phyloP scores from a whole-genome alignment of 1,139 yeast species.

The Diutina pseudorugosa region DNA sequence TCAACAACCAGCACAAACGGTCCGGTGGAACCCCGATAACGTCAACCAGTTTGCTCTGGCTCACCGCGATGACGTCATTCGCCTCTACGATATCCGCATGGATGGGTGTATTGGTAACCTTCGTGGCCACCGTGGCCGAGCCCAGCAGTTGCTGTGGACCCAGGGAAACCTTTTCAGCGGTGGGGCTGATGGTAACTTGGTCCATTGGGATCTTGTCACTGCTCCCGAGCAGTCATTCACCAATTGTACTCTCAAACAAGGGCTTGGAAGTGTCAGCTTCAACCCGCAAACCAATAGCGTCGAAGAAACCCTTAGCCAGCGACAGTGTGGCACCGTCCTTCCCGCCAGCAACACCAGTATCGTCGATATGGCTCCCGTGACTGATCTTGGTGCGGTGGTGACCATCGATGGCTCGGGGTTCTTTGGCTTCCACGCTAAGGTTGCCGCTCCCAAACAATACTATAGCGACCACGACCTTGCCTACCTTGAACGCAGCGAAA shows the following conservation, averaged over 20 bases:
- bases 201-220: constrained; percentile 55
- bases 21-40: constrained; percentile 55
- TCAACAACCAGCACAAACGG: constrained; percentile 17
- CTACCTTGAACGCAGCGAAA: neutral
- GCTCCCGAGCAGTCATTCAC: constrained; percentile 10
- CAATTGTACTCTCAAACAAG: constrained; percentile 34
- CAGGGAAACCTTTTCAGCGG: constrained; percentile 50
- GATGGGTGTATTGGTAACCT: constrained; percentile 42
- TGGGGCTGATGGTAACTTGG: constrained; percentile 57
- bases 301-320: constrained; percentile 21
- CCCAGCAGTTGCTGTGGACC: constrained; percentile 55
- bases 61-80: constrained; percentile 44
- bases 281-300: constrained; percentile 20
- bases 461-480: neutral
- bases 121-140: constrained; percentile 41
- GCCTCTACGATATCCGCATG: constrained; percentile 69
- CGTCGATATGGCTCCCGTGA: constrained; percentile 28
- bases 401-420: constrained; percentile 44
- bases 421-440: constrained; percentile 37
- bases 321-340: constrained; percentile 50
- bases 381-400: constrained; percentile 15
- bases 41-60: constrained; percentile 56
- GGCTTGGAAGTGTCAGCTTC: constrained; percentile 29
- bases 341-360: constrained; percentile 46
- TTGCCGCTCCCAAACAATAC: neutral